Evolutionary conservation across 352 stramenopile species (phyloP).

Genomic region (Phytophthora meadii): DNA sequence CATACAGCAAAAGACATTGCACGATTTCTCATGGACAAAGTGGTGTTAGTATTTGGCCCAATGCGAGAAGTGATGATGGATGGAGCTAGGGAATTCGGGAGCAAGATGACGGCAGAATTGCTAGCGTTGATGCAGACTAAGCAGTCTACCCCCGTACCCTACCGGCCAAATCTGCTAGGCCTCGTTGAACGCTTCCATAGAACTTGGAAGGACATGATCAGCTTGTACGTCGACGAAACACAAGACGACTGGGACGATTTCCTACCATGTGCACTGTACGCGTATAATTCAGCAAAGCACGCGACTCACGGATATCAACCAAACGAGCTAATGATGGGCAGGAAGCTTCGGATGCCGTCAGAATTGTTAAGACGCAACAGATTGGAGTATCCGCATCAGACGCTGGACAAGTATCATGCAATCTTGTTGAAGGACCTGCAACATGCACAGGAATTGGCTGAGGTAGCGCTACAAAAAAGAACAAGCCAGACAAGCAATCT

Average conservation of each 20-base stretch:
- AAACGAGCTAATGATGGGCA: conserved; percentile 19
- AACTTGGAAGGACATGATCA: conserved; percentile 30
- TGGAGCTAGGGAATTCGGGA: conserved; percentile 2
- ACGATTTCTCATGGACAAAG: too few relatives aligned
- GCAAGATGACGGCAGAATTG: neutral
- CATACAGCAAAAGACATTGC: too few relatives aligned
- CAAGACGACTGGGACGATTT: conserved; percentile 32
- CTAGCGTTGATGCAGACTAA: conserved; percentile 23
- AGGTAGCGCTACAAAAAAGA: too few relatives aligned
- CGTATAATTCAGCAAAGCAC: conserved; percentile 5
- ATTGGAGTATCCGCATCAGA: neutral
- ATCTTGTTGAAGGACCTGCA: neutral
- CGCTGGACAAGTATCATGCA: neutral
- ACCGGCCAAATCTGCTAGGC: conserved; percentile 18
- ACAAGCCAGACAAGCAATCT: too few relatives aligned
- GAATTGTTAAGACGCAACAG: conserved; percentile 2
- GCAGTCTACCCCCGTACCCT: conserved; percentile 22
- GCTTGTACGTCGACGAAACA: conserved; percentile 9
- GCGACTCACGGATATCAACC: neutral
- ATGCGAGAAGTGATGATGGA: conserved; percentile 1
- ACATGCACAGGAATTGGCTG: neutral
- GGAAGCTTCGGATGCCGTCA: neutral
- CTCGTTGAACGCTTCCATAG: conserved; percentile 28
- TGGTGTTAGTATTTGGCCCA: too few relatives aligned
- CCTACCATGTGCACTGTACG: conserved; percentile 4